A percentile compares a stretch with the other conserved stretches of the same genome.
phyloP scores from a whole-genome alignment of 2,329 filamentous ascomycete species.

The Madurella fahalii region DNA sequence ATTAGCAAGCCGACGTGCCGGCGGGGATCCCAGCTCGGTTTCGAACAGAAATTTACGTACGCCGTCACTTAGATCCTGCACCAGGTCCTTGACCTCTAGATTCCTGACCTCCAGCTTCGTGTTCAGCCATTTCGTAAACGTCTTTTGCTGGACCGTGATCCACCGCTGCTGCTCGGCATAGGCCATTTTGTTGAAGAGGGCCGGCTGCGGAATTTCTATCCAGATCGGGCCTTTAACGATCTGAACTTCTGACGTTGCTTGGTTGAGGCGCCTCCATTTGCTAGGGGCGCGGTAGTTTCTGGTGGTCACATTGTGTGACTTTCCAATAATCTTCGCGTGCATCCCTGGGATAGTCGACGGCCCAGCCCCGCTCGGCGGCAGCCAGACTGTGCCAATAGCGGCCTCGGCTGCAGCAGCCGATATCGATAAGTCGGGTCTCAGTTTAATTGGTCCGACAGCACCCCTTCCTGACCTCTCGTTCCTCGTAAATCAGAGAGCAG shows the following conservation, averaged over 20 bases:
- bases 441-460: conserved; percentile 8
- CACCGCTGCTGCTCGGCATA: conserved; percentile 62
- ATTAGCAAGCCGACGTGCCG: neutral
- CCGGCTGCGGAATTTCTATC: conserved; percentile 37
- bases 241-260: conserved; percentile 2
- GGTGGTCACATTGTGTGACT: conserved; percentile 7
- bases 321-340: conserved; percentile 1
- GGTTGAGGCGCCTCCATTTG: conserved; percentile 17
- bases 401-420: conserved; percentile 4
- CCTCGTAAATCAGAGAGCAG: neutral
- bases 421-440: conserved; percentile 11
- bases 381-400: conserved; percentile 13
- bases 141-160: conserved; percentile 91
- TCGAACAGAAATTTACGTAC: conserved; percentile 50
- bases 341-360: neutral
- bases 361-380: conserved; percentile 4
- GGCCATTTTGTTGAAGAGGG: conserved; percentile 56
- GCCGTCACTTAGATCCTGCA: conserved; percentile 86
- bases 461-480: neutral
- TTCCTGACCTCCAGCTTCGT: conserved; percentile 80
- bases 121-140: conserved; percentile 99
- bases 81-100: conserved; percentile 80
- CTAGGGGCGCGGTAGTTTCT: conserved; percentile 10
- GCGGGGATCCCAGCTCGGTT: too few relatives aligned
- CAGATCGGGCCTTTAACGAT: conserved; percentile 18